Evolutionary conservation across 2,329 filamentous ascomycete species (phyloP).

Genomic region (Nemania bipapillata): DNA sequence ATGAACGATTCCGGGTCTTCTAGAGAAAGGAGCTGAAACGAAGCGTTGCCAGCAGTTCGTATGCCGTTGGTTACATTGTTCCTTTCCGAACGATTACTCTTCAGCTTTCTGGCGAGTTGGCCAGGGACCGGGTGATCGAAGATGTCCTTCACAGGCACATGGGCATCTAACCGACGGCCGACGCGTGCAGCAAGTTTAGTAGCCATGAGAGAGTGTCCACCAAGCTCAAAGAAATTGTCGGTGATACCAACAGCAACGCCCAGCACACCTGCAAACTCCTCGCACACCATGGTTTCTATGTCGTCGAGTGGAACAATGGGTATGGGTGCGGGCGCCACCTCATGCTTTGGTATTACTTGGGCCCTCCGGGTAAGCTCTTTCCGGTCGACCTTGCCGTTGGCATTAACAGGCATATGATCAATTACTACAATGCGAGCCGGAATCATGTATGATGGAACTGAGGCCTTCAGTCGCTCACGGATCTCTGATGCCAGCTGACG

Average conservation of each 20-base stretch:
- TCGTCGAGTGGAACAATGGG: slow-evolving; percentile 6
- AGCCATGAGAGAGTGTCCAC: slow-evolving; percentile 32
- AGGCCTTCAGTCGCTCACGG: slow-evolving; percentile 19
- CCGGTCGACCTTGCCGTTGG: slow-evolving; percentile 31
- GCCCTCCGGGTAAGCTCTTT: slow-evolving; percentile 24
- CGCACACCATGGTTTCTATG: slow-evolving; percentile 16
- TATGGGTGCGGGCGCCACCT: slow-evolving; percentile 8
- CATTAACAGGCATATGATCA: slow-evolving; percentile 31
- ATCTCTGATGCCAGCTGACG: slow-evolving; percentile 16
- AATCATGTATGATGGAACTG: slow-evolving; percentile 30
- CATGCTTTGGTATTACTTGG: slow-evolving; percentile 14
- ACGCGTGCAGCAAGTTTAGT: slow-evolving; percentile 27
- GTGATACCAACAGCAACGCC: slow-evolving; percentile 26
- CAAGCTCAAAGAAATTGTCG: slow-evolving; percentile 32
- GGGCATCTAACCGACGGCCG: slow-evolving; percentile 21
- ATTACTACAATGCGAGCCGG: slow-evolving; percentile 21
- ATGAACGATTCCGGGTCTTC: slow-evolving; percentile 26
- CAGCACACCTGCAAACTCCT: slow-evolving; percentile 24
- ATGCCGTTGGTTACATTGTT: slow-evolving; percentile 10
- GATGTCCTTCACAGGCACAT: slow-evolving; percentile 26
- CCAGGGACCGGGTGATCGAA: slow-evolving; percentile 27
- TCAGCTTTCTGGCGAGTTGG: slow-evolving; percentile 20
- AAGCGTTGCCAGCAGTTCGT: slow-evolving; percentile 5
- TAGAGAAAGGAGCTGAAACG: slow-evolving; percentile 24
- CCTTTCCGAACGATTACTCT: slow-evolving; percentile 4